phyloP scores from a whole-genome alignment of 2,329 filamentous ascomycete species.

The Diaporthe nobilis region DNA sequence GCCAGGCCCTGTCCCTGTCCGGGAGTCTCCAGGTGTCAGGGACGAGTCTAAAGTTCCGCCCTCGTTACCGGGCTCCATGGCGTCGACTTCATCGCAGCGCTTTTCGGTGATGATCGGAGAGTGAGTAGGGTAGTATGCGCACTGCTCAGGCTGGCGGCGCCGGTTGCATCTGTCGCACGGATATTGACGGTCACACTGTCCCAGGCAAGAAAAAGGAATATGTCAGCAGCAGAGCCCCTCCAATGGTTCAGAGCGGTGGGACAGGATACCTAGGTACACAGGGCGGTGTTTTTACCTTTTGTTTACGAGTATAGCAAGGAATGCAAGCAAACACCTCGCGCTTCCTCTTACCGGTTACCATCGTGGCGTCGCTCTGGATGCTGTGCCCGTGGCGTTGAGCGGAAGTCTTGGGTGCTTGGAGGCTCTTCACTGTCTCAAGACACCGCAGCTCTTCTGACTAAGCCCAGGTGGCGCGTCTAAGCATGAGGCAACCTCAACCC shows the following conservation, averaged over 20 bases:
- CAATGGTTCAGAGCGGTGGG: background rate
- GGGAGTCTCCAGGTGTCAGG: background rate
- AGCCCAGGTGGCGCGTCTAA: too few species aligned
- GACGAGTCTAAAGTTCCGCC: background rate
- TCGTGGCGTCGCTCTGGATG: background rate
- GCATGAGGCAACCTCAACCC: too few species aligned
- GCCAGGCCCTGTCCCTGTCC: background rate
- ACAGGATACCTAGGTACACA: background rate
- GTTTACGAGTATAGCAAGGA: background rate
- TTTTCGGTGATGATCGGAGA: background rate
- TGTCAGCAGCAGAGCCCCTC: background rate
- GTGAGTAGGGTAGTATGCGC: background rate
- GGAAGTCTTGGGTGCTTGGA: background rate
- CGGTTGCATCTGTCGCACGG: background rate
- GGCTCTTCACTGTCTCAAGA: background rate
- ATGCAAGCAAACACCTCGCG: background rate
- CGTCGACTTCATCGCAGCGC: background rate
- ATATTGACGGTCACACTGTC: conserved; percentile 4
- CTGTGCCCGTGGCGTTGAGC: background rate
- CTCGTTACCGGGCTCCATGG: background rate
- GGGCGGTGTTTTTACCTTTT: background rate
- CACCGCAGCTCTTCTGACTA: too few species aligned
- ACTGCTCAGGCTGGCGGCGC: background rate
- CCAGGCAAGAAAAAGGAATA: background rate
- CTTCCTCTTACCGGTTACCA: background rate